Conservation (phyloP, 129 eudicot species). For the Daucus carota region DH1_v3.0 NC_030382.2:52140001-52140500, state of each 20-base stretch:
- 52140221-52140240: conserved; percentile 21
- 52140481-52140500: not conserved
- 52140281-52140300: conserved; percentile 27
- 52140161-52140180: conserved; percentile 25
- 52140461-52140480: not conserved
- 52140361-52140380: conserved; percentile 31
- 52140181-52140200: conserved; percentile 32
- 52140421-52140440: conserved; percentile 22
- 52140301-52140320: conserved; percentile 16
- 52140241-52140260: conserved; percentile 28
- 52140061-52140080: conserved; percentile 32
- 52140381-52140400: conserved; percentile 31
- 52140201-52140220: conserved; percentile 34
- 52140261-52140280: conserved; percentile 22
- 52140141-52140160: conserved; percentile 26
- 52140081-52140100: conserved; percentile 19
- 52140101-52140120: conserved; percentile 23
- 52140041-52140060: conserved; percentile 37
- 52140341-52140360: conserved; percentile 31
- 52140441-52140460: not conserved
- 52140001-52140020: conserved; percentile 26
- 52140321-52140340: conserved; percentile 33
- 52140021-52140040: conserved; percentile 33
- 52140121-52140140: conserved; percentile 26
- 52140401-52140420: conserved; percentile 28